Evolutionary conservation across 768 basidiomycete species (phyloP).

Genomic region (Tulasnella sp.): DNA sequence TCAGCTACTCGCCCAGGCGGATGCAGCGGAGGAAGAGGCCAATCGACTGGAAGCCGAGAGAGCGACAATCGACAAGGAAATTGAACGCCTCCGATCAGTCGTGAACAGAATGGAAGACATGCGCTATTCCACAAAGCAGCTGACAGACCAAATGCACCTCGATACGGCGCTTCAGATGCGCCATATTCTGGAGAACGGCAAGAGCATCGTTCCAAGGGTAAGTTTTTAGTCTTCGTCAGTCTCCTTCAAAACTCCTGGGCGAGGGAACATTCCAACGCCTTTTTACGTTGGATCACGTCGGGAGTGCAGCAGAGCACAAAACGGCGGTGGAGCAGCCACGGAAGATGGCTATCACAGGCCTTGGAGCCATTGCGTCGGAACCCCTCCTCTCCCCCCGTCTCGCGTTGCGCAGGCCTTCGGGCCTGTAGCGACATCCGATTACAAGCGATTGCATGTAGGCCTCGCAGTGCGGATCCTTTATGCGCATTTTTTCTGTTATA

Average conservation of each 20-base stretch:
- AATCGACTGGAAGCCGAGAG: constrained; percentile 12
- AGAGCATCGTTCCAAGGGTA: constrained; percentile 18
- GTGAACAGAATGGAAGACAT: constrained; percentile 18
- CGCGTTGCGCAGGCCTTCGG: constrained; percentile 2
- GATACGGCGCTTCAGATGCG: constrained; percentile 16
- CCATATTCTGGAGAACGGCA: constrained; percentile 18
- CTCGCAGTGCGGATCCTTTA: background rate
- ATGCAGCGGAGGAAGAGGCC: constrained; percentile 18
- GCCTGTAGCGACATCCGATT: background rate
- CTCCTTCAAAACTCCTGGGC: background rate
- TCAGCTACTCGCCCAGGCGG: constrained; percentile 11
- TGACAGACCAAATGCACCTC: constrained; percentile 15
- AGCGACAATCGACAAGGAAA: constrained; percentile 12
- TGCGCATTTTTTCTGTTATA: background rate
- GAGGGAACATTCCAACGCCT: background rate
- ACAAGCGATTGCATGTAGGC: background rate
- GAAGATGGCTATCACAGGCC: constrained; percentile 11
- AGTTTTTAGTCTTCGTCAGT: background rate
- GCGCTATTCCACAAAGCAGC: constrained; percentile 15
- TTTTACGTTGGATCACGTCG: constrained; percentile 1
- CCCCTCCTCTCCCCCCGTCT: background rate
- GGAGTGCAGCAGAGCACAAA: background rate
- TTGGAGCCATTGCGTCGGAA: constrained; percentile 5
- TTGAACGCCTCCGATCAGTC: constrained; percentile 14
- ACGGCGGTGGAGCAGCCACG: background rate